These are phyloP conservation scores for Aspergillus pseudoviridinutans DNA, from an alignment of 2,329 filamentous ascomycete genomes.

Conservation along the genomic window DNA sequence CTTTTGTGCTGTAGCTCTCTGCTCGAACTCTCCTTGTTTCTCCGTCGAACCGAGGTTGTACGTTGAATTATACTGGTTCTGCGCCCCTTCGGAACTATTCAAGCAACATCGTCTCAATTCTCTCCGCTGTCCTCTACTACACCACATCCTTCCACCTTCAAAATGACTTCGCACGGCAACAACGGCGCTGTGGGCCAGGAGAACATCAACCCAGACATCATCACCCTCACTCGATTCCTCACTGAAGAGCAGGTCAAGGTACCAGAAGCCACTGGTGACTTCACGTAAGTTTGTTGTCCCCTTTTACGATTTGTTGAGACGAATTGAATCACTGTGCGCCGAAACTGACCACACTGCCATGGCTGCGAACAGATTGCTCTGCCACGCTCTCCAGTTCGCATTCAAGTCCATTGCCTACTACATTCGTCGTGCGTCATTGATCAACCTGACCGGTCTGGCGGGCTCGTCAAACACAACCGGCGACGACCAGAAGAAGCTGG, in stretches of 20 bases:
- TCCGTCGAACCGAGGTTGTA: constrained; percentile 29
- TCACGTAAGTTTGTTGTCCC: constrained; percentile 65
- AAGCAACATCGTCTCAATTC: constrained; percentile 1
- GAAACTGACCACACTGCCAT: background rate
- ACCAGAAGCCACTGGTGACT: constrained; percentile 94
- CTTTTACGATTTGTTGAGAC: background rate
- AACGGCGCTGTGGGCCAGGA: constrained; percentile 56
- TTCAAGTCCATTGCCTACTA: constrained; percentile 99
- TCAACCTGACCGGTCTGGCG: constrained; percentile 92
- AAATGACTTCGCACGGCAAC: constrained; percentile 39
- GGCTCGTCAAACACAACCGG: constrained; percentile 93
- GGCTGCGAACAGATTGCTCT: constrained; percentile 65
- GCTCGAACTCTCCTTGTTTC: constrained; percentile 14
- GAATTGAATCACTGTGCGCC: background rate
- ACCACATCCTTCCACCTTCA: constrained; percentile 10
- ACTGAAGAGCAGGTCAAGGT: constrained; percentile 94
- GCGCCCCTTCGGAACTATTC: background rate
- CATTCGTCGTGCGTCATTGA: constrained; percentile 90
- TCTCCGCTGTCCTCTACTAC: background rate
- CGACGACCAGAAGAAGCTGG: constrained; percentile 99
- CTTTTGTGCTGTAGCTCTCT: background rate
- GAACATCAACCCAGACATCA: constrained; percentile 91
- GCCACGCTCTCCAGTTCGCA: constrained; percentile 96
- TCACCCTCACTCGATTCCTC: constrained; percentile 91
- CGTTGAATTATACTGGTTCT: constrained; percentile 5